phyloP scores from a whole-genome alignment of 345 rosid species.

The Gossypium turneri region DNA sequence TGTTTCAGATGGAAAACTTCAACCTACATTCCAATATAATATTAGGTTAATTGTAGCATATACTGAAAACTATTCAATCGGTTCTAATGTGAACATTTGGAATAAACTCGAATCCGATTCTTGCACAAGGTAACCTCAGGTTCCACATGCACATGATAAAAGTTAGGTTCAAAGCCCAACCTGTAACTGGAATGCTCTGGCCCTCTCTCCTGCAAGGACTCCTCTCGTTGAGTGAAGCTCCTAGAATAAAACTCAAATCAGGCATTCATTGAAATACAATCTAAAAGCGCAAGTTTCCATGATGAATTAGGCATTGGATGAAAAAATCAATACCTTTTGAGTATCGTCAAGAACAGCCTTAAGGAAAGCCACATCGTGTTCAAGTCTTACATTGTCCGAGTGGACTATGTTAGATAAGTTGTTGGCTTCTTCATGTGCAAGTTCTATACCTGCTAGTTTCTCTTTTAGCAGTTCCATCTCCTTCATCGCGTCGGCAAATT shows the following conservation, averaged over 20 bases:
- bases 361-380: constrained; percentile 94
- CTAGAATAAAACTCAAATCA: constrained; percentile 30
- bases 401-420: constrained; percentile 83
- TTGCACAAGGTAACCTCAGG: too few relatives aligned
- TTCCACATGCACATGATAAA: neutral
- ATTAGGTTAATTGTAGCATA: neutral
- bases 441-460: constrained; percentile 67
- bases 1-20: constrained; percentile 98
- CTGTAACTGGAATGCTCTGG: constrained; percentile 94
- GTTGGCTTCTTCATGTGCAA: constrained; percentile 87
- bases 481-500: constrained; percentile 49
- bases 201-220: constrained; percentile 91
- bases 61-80: neutral
- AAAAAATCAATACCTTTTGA: constrained; percentile 56
- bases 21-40: constrained; percentile 42
- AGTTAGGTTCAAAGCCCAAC: constrained; percentile 29
- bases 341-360: constrained; percentile 95
- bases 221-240: constrained; percentile 96
- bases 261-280: neutral
- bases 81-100: neutral
- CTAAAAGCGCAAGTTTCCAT: neutral
- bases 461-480: constrained; percentile 88
- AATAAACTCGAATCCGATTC: neutral
- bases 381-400: constrained; percentile 92
- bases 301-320: neutral